Evolutionary conservation across 2,329 filamentous ascomycete genomes (phyloP).

Genomic region (Drechslerella stenobrocha): DNA sequence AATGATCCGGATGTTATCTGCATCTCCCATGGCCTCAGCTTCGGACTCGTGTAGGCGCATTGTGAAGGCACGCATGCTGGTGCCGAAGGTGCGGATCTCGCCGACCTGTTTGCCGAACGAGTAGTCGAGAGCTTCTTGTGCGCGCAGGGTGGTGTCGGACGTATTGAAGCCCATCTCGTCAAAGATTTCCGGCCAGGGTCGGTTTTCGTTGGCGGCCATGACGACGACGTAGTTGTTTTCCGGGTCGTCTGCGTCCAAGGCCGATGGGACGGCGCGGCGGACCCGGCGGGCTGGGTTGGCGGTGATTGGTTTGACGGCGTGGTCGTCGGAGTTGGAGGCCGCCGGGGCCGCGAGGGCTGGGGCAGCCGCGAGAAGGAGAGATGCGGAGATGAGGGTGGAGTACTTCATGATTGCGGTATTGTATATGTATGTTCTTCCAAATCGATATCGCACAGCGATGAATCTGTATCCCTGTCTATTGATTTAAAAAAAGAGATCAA

Average conservation of each 20-base stretch:
- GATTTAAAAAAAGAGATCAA: not conserved
- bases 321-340: not conserved
- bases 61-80: conserved; percentile 3
- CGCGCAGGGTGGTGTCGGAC: not conserved
- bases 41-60: conserved; percentile 1
- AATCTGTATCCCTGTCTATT: not conserved
- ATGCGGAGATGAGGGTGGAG: conserved; percentile 1
- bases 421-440: not conserved
- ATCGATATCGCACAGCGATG: not conserved
- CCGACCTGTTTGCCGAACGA: conserved; percentile 5
- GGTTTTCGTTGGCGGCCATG: conserved; percentile 6
- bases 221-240: conserved; percentile 16
- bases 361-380: not conserved
- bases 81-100: conserved; percentile 5
- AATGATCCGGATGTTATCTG: not conserved
- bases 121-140: not conserved
- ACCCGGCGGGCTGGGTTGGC: not conserved
- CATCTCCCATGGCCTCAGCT: not conserved
- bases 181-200: conserved; percentile 4
- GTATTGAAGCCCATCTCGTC: conserved; percentile 9
- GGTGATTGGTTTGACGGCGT: not conserved
- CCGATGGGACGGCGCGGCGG: not conserved
- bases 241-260: not conserved
- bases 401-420: not conserved
- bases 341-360: not conserved